Conservation (phyloP, 768 basidiomycete genomes). For the Collybia sordida region DNA sequence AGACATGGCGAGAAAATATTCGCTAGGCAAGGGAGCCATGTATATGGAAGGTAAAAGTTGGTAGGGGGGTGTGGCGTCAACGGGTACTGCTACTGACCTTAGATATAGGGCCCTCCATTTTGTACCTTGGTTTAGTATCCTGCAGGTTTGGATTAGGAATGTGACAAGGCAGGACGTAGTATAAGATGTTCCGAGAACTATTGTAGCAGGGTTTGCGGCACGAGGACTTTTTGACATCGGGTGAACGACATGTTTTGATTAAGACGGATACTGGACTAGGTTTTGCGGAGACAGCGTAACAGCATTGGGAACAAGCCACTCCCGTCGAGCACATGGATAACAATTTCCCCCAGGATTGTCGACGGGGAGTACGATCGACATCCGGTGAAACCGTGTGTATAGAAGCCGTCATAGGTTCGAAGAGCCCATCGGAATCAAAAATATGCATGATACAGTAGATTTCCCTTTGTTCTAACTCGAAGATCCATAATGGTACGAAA, state of each 20-base stretch:
- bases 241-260: slow-evolving; percentile 27
- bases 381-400: slow-evolving; percentile 26
- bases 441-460: slow-evolving; percentile 8
- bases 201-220: slow-evolving; percentile 15
- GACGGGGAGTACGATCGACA: slow-evolving; percentile 13
- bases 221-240: slow-evolving; percentile 27
- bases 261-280: slow-evolving; percentile 17
- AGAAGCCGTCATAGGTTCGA: slow-evolving; percentile 15
- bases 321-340: slow-evolving; percentile 9
- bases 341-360: slow-evolving; percentile 8
- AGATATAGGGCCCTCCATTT: neutral
- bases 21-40: slow-evolving; percentile 37
- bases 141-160: neutral
- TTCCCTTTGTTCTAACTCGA: slow-evolving; percentile 12
- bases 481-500: slow-evolving; percentile 12
- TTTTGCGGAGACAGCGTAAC: slow-evolving; percentile 16
- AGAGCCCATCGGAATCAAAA: slow-evolving; percentile 8
- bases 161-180: slow-evolving; percentile 20
- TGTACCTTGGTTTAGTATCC: neutral
- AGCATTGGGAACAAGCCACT: slow-evolving; percentile 8
- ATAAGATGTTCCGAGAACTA: slow-evolving; percentile 19
- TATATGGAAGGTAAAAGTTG: neutral
- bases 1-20: slow-evolving; percentile 56
- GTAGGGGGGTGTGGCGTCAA: too few relatives aligned
- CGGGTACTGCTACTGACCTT: too few relatives aligned